Percentiles rank a stretch among this genome's conserved stretches.
Conservation (phyloP, 305 asterid species). For the Solanum aculeatissimum region DNA sequence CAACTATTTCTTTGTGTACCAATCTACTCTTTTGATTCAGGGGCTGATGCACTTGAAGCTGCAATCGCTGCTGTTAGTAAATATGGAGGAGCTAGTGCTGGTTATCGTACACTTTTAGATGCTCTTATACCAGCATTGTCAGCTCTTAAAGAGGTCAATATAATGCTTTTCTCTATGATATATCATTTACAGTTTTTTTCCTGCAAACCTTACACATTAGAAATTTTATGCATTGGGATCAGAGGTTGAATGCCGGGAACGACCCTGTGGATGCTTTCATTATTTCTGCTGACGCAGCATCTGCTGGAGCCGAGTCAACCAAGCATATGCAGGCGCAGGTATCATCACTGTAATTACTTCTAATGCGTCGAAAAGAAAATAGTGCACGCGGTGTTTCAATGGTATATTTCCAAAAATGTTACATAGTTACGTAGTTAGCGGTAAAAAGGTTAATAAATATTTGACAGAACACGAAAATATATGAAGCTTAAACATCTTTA, state of each 20-base stretch:
- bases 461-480: background rate
- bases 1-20: slow-evolving; percentile 2
- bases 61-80: slow-evolving; percentile 83
- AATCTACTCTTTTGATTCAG: slow-evolving; percentile 35
- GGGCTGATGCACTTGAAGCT: slow-evolving; percentile 90
- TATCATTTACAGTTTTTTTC: background rate
- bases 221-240: slow-evolving; percentile 6
- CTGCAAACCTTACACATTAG: background rate
- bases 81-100: slow-evolving; percentile 92
- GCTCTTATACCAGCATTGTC: slow-evolving; percentile 87
- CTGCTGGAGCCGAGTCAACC: slow-evolving; percentile 83
- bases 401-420: background rate
- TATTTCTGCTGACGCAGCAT: slow-evolving; percentile 80
- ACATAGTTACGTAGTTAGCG: background rate
- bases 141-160: slow-evolving; percentile 67
- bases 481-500: background rate
- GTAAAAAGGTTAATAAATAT: background rate
- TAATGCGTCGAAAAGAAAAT: background rate
- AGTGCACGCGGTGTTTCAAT: background rate
- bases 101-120: slow-evolving; percentile 81
- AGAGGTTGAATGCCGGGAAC: slow-evolving; percentile 75
- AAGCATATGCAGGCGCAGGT: slow-evolving; percentile 91
- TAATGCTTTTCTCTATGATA: background rate
- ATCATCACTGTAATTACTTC: background rate
- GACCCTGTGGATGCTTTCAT: slow-evolving; percentile 65